Percentiles rank a stretch among this genome's conserved stretches.
Evolutionary conservation across 768 basidiomycete species (phyloP).

Genomic region (Omphalotus guepiniiformis): DNA sequence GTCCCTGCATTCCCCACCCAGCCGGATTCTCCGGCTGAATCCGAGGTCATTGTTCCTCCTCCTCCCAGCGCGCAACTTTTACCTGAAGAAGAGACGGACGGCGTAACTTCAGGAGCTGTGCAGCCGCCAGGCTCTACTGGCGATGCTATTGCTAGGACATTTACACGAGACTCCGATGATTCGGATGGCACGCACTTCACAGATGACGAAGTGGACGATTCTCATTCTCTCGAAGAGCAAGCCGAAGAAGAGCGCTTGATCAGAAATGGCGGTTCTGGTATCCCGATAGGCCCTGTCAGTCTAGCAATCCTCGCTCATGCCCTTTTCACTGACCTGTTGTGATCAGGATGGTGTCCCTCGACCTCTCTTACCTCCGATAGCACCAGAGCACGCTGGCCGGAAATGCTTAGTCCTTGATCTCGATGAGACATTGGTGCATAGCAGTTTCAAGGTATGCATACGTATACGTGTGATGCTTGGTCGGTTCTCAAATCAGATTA

Average conservation of each 20-base stretch:
- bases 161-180: constrained; percentile 35
- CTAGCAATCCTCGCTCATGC: constrained; percentile 1
- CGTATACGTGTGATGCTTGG: too few relatives aligned
- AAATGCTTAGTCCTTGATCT: constrained; percentile 97
- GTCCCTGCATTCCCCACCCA: constrained; percentile 2
- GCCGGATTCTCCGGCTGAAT: constrained; percentile 6
- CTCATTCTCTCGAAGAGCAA: constrained; percentile 53
- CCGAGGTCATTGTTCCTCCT: constrained; percentile 27
- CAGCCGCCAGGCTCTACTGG: constrained; percentile 81
- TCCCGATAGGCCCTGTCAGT: constrained; percentile 88
- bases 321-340: neutral
- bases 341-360: constrained; percentile 71
- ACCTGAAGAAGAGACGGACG: constrained; percentile 76
- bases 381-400: constrained; percentile 74
- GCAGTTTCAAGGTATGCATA: constrained; percentile 90
- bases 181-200: constrained; percentile 57
- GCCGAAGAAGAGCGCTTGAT: constrained; percentile 91
- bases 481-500: neutral
- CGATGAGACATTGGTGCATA: constrained; percentile 96
- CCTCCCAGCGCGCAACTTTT: constrained; percentile 30
- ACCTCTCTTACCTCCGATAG: constrained; percentile 84
- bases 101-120: constrained; percentile 84
- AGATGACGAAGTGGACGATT: constrained; percentile 56
- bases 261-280: constrained; percentile 88
- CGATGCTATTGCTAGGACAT: constrained; percentile 20